Percentiles rank a stretch among this genome's conserved stretches.
Conservation (phyloP, 1,284 basidiomycete species). For the Sanghuangporus weigelae region DNA sequence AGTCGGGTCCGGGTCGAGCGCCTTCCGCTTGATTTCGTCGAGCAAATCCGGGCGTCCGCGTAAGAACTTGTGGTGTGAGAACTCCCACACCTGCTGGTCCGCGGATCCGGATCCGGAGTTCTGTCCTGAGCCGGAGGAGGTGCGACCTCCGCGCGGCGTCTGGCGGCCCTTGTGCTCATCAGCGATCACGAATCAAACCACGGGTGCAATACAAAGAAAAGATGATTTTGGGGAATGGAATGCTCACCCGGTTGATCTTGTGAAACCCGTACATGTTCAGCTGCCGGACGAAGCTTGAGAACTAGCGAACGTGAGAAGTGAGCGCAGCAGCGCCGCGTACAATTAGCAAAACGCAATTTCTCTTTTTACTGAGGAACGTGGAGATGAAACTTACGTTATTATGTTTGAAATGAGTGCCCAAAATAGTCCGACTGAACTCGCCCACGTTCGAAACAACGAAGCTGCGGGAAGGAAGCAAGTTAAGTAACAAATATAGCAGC, state of each 20-base stretch:
- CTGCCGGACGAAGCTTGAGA: constrained; percentile 85
- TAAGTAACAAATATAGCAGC: neutral
- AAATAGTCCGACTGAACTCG: constrained; percentile 75
- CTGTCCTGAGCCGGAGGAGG: constrained; percentile 22
- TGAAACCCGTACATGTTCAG: constrained; percentile 89
- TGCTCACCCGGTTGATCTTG: constrained; percentile 71
- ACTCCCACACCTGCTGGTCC: constrained; percentile 84
- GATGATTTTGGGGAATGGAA: neutral
- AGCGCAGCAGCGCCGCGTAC: neutral
- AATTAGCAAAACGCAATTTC: constrained; percentile 15
- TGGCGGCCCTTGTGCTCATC: constrained; percentile 27
- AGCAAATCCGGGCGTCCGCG: constrained; percentile 77
- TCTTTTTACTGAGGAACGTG: neutral
- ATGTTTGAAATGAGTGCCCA: constrained; percentile 79
- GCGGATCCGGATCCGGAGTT: constrained; percentile 25
- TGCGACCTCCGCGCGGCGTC: constrained; percentile 80
- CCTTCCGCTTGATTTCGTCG: constrained; percentile 83
- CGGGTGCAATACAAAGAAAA: constrained; percentile 1
- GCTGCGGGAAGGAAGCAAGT: constrained; percentile 27
- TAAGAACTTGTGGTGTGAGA: constrained; percentile 82
- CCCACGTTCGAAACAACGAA: constrained; percentile 80
- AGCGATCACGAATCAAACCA: constrained; percentile 10
- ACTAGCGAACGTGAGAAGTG: constrained; percentile 39
- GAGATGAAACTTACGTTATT: constrained; percentile 53
- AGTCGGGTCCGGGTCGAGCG: constrained; percentile 66